phyloP scores from a whole-genome alignment of 2,329 filamentous ascomycete species.

The Phialophora macrospora region DNA sequence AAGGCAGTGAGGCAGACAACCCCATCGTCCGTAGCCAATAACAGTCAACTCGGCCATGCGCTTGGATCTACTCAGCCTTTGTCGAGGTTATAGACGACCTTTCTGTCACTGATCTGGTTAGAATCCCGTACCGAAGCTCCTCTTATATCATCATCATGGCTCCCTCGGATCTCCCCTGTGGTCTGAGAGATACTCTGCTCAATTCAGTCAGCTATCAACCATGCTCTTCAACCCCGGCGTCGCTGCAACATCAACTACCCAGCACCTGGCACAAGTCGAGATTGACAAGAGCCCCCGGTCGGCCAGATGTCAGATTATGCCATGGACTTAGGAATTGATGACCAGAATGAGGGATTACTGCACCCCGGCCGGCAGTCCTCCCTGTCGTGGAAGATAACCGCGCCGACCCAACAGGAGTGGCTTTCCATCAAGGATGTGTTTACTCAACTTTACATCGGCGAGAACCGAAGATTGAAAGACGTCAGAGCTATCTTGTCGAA shows the following conservation, averaged over 20 bases:
- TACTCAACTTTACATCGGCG: constrained; percentile 30
- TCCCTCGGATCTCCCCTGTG: background rate
- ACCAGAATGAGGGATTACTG: background rate
- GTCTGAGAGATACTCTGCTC: background rate
- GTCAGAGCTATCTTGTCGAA: constrained; percentile 27
- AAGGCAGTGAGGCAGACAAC: constrained; percentile 20
- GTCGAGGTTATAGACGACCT: background rate
- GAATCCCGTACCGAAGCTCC: background rate
- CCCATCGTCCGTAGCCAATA: background rate
- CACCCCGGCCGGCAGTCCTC: background rate
- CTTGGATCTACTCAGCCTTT: constrained; percentile 14
- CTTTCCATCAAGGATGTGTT: constrained; percentile 32
- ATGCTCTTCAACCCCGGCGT: background rate
- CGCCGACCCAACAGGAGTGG: constrained; percentile 31
- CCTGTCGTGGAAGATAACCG: constrained; percentile 17
- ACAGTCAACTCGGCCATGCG: background rate
- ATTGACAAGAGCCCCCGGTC: background rate
- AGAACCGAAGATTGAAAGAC: constrained; percentile 32
- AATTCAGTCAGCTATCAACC: background rate
- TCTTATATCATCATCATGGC: constrained; percentile 7
- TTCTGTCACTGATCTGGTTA: background rate
- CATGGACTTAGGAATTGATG: constrained; percentile 9
- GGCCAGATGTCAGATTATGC: background rate
- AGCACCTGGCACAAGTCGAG: background rate
- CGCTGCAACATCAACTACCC: background rate